These are phyloP conservation scores for Polyporus tsugae DNA, from an alignment of 1,284 basidiomycete genomes.

Conservation along the genomic window DNA sequence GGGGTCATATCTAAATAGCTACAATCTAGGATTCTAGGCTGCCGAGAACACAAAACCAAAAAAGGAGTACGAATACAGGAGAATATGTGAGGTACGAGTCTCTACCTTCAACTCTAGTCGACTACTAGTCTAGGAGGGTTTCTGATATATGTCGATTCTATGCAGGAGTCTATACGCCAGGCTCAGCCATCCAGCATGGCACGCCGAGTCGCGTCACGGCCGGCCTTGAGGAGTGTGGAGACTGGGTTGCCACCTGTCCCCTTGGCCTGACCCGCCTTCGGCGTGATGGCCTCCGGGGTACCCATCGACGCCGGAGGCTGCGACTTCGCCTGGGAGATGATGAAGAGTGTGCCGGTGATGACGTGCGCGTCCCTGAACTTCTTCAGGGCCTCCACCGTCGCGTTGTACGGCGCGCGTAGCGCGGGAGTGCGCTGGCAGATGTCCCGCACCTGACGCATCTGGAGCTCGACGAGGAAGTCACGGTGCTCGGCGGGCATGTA, in stretches of 20 bases:
- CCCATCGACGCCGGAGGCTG: conserved; percentile 52
- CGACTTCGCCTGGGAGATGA: conserved; percentile 78
- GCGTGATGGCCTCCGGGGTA: conserved; percentile 54
- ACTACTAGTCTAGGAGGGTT: conserved; percentile 15
- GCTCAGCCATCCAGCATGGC: conserved; percentile 54
- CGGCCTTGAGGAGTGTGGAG: conserved; percentile 84
- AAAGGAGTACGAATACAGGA: neutral
- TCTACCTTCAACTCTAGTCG: neutral
- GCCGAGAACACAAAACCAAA: neutral
- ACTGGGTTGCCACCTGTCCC: conserved; percentile 93
- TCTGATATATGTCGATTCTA: conserved; percentile 7
- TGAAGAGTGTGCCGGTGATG: conserved; percentile 86
- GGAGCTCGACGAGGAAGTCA: conserved; percentile 67
- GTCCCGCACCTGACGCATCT: conserved; percentile 63
- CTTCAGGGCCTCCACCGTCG: conserved; percentile 81
- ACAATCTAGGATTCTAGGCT: conserved; percentile 11
- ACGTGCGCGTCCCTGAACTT: conserved; percentile 88
- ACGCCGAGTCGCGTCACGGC: conserved; percentile 86
- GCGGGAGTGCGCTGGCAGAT: conserved; percentile 62
- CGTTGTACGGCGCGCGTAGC: conserved; percentile 80
- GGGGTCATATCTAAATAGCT: neutral
- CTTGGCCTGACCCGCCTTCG: conserved; percentile 56
- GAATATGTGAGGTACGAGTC: neutral
- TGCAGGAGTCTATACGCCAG: conserved; percentile 6
- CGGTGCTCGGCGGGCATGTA: conserved; percentile 86